Base-by-base conservation (phyloP, 129 eudicot genomes). In the Flaveria trinervia region DNA sequence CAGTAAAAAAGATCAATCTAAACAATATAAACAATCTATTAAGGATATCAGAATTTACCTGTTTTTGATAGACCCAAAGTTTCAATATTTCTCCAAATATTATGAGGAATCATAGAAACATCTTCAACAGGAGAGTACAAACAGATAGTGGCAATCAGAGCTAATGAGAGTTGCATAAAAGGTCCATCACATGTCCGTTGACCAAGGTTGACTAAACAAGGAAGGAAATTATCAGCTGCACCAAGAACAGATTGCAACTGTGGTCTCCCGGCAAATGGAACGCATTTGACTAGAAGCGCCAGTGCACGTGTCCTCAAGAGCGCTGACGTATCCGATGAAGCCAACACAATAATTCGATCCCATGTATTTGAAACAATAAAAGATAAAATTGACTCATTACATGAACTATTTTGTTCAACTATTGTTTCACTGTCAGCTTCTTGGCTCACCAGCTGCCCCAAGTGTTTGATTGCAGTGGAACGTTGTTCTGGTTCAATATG, bases 401-500 rank as follows among this genome's bases (percentile, higher is more conserved):
- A 65, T 33, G 88, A 62, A 74, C 13, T 23, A 65, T 60, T 74
- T 65, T 50, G 46, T 17, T 72, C 83, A 10, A 71, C 65, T 48
- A 74, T 66, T 60, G 80, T 33, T 51, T 87, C 90, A 78, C 87
- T 85, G 70, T 87, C 84, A 52, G 82, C 75, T 77, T 90, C 88
- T 57, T 75, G 86, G 62, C 92, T 86, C 49, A 91, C 80, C 44
- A 91, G 88, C 70, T 81, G 79, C 59, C 90, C 92, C 83, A 93
- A 82, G 70, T 91, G 98, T 79, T 89, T 84, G 17, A 93, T 81
- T 13, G 96, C 96, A 61, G 88, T 80, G 77, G 79, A 91, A n/a
- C 96, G 91, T 43, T 88, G 98, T 74, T 93, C 98, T 68, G 98
- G 98, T 79, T 93, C 98, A 9, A 85, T 80, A 85, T 91, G 97